Evolutionary conservation across 768 basidiomycete species (phyloP), one percentile per base, ranked within the genome.

Genomic region (Podaxis sp.): DNA sequence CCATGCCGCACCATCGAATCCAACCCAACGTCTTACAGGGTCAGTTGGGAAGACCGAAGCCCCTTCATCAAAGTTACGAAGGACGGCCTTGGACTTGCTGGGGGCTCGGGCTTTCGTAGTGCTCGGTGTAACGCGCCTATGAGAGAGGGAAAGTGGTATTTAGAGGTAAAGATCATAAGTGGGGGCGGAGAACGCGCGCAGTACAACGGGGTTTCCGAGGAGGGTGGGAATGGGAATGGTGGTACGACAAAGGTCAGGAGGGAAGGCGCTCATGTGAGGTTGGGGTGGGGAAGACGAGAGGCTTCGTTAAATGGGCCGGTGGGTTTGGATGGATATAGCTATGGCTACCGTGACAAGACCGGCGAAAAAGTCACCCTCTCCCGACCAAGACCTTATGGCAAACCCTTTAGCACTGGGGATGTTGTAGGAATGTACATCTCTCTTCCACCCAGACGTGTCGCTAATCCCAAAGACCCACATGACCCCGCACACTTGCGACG

Each of bases 381-480:
- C 1, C 84, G 92, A 51, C 89, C 89, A 12, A 84, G 86, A 52
- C 81, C 88, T 7, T 99, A 97, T 69, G 93, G 92, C 4, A 74
- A 77, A 38, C 67, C 85, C 0, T 96, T 92, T 71, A 80, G 79
- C 58, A 83, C 93, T 1, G 95, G 95, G 5, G 94, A 98, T 74
- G 89, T 95, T 19, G 78, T 99, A 52, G 97, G 97, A 24, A 89
- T 99, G 85, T 92, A 96, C 73, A 93, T 99, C 57, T 90, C 85
- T 42, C 85, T 99, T 6, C 96, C 97, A 3, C 80, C 84, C 0
- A 82, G 82, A 36, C 83, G 86, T 36, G 72, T 81, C 68, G 80
- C 89, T 15, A 74, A 84, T 67, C 75, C 76, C 51, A 79, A 84
- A 42, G 92, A 96, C 70, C 81, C 82, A 1, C 76, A 86, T 66